A percentile compares a stretch with the other conserved stretches of the same genome.
Conservation (phyloP, 106 monocot genomes). For the Allium cepa region DNA sequence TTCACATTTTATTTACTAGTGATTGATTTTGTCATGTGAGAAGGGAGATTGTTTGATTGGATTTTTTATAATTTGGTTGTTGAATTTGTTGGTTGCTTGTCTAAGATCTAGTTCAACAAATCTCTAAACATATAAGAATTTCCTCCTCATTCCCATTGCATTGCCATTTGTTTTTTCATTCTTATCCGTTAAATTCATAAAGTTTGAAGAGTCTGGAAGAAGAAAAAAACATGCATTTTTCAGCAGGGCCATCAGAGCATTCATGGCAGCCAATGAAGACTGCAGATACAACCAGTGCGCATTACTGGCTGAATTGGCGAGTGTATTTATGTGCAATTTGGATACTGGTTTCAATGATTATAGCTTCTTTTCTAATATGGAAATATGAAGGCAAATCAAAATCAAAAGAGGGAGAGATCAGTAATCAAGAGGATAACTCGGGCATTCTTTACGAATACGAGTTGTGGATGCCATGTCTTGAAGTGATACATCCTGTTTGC, state of each 20-base stretch:
- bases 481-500: constrained; percentile 67
- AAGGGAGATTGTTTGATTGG: not conserved
- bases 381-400: constrained; percentile 37
- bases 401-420: constrained; percentile 2
- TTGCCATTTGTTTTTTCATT: not conserved
- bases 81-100: not conserved
- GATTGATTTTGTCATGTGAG: not conserved
- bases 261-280: constrained; percentile 45
- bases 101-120: not conserved
- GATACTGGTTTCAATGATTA: constrained; percentile 34
- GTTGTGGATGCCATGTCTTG: constrained; percentile 72
- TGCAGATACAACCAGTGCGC: constrained; percentile 24
- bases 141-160: not conserved
- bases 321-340: constrained; percentile 50
- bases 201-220: not conserved
- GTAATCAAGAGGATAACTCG: not conserved
- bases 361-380: constrained; percentile 54
- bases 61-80: not conserved
- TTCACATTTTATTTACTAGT: not conserved
- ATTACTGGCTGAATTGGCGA: constrained; percentile 79
- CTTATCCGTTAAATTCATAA: not conserved
- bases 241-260: constrained; percentile 29
- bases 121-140: not conserved
- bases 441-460: constrained; percentile 61
- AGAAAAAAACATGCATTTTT: constrained; percentile 28